phyloP scores from a whole-genome alignment of 805 yeast genomes.

The Starmera amethionina region DNA sequence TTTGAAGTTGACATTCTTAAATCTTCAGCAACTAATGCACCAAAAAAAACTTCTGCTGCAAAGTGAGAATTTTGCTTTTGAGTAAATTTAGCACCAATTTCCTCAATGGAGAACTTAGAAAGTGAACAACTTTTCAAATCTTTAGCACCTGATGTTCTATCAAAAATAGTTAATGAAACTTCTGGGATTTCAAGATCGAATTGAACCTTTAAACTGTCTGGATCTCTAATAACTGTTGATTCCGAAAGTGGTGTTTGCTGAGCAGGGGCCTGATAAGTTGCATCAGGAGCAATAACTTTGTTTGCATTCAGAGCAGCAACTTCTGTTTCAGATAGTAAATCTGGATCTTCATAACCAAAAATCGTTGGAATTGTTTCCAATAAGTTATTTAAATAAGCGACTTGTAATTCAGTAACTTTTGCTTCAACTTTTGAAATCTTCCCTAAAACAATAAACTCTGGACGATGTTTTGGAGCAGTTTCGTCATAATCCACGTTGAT shows the following conservation, averaged over 20 bases:
- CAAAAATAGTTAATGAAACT: slow-evolving; percentile 51
- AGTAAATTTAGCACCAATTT: slow-evolving; percentile 39
- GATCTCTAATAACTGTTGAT: slow-evolving; percentile 9
- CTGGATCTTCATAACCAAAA: slow-evolving; percentile 34
- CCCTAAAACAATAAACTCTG: slow-evolving; percentile 46
- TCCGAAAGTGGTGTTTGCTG: slow-evolving; percentile 9
- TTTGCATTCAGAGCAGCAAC: slow-evolving; percentile 62
- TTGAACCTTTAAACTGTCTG: slow-evolving; percentile 26
- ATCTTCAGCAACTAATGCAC: slow-evolving; percentile 73
- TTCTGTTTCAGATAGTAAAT: slow-evolving; percentile 40
- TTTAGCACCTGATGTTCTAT: slow-evolving; percentile 31
- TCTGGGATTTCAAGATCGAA: slow-evolving; percentile 52
- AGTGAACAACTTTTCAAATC: slow-evolving; percentile 32
- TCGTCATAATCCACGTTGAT: slow-evolving; percentile 49
- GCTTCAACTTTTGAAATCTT: slow-evolving; percentile 53
- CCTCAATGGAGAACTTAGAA: slow-evolving; percentile 51
- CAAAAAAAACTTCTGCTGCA: slow-evolving; percentile 50
- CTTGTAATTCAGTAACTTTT: slow-evolving; percentile 64
- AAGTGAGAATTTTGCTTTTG: slow-evolving; percentile 47
- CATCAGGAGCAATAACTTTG: slow-evolving; percentile 28
- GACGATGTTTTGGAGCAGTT: slow-evolving; percentile 22
- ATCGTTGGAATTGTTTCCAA: slow-evolving; percentile 46
- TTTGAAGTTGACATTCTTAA: slow-evolving; percentile 52
- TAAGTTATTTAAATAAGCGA: slow-evolving; percentile 45
- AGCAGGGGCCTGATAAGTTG: slow-evolving; percentile 15